Base-by-base conservation (phyloP, 345 rosid genomes). In the Linum trigynum region DNA sequence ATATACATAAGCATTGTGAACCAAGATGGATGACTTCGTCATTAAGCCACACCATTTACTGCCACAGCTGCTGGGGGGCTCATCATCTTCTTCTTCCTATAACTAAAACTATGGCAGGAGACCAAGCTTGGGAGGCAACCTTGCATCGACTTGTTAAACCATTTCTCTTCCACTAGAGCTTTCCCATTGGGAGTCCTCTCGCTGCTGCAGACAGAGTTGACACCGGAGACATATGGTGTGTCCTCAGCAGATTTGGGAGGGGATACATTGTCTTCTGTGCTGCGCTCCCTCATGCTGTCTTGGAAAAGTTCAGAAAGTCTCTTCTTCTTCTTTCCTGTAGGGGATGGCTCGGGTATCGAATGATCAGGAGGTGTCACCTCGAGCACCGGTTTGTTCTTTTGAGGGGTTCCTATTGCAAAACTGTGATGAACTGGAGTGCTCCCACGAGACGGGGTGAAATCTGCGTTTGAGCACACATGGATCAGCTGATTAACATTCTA, bases 401-500 rank as follows among this genome's bases (percentile, higher is more conserved):
- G 79, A 35, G 84, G 88, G 17, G 72, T 69, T 65, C 86, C 81
- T 5, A 51, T 59, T 1, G 85, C 76, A 77, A 86, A 79, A 57
- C 66, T 79, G 50, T 75, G 79, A 71, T 84, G 92, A 65, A 85
- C 84, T 8, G 97, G 99, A 68, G 97, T 88, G 65, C 63, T 86
- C 58, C 97, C 99, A n/a, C 79, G 82, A 43, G 96, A 94, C 16
- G 97, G 97, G 51, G 95, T 94, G 76, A 90, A 88, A 79, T 94
- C 97, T 94, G 86, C 75, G 73, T 7, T 48, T 5, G 8, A 2
- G 0, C 36, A 23, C 5, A 17, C 38, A 48, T 48, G 10, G 53
- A 48, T 6, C 9, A 48, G 14, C 12, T 11, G 12, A 48, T 7
- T 8, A 3, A 48, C 12, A 48, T 37, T 41, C 9, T 15, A 48